Evolutionary conservation across 2,329 filamentous ascomycete genomes (phyloP).

Genomic region (Pyricularia pennisetigena): DNA sequence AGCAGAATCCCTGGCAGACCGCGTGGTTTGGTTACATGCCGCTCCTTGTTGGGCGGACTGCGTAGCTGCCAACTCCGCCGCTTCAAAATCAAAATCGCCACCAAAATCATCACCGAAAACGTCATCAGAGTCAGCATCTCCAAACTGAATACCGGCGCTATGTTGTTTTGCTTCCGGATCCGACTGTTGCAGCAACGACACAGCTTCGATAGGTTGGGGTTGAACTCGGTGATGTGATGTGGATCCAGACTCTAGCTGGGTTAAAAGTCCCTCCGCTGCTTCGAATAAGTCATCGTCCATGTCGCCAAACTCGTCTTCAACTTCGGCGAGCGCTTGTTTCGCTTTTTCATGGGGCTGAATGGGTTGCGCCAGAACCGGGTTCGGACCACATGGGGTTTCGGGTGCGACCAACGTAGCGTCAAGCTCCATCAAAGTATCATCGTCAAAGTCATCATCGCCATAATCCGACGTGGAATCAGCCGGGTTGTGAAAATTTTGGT

Average conservation of each 20-base stretch:
- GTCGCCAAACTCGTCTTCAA: slow-evolving; percentile 51
- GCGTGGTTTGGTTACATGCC: slow-evolving; percentile 9
- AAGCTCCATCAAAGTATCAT: slow-evolving; percentile 46
- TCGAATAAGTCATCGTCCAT: slow-evolving; percentile 52
- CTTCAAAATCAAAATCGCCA: slow-evolving; percentile 64
- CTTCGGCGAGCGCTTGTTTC: not conserved
- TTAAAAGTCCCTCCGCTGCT: slow-evolving; percentile 31
- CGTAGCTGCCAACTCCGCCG: slow-evolving; percentile 62
- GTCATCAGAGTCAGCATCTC: slow-evolving; percentile 25
- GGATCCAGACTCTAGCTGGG: slow-evolving; percentile 20
- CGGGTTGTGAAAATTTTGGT: not conserved
- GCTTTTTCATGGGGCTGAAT: not conserved
- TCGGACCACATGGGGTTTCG: not conserved
- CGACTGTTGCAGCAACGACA: not conserved
- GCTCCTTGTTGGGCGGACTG: slow-evolving; percentile 39
- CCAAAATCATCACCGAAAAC: slow-evolving; percentile 66
- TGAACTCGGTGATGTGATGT: slow-evolving; percentile 5
- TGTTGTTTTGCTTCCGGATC: not conserved
- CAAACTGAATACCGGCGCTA: not conserved
- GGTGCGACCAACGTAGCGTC: slow-evolving; percentile 29
- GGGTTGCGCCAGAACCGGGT: not conserved
- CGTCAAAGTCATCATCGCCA: slow-evolving; percentile 45
- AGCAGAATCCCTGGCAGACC: slow-evolving; percentile 10
- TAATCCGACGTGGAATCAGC: slow-evolving; percentile 32
- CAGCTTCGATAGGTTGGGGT: not conserved